A percentile compares a stretch with the other conserved stretches of the same genome.
Evolutionary conservation across 2,329 filamentous ascomycete species (phyloP).

Genomic region (Apiospora aurea): DNA sequence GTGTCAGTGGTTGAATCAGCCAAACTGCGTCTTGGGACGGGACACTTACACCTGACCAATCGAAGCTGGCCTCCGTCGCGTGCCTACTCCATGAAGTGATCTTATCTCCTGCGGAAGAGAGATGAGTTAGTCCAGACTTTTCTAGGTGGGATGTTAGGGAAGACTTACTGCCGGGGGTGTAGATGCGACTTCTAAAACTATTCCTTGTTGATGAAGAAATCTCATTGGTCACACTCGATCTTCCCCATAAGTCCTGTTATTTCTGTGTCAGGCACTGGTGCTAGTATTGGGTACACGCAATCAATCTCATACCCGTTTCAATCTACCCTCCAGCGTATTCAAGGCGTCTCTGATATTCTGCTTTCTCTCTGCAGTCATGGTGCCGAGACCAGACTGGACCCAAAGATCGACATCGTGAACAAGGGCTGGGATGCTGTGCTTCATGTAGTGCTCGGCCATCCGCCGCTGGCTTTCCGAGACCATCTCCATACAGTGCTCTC

Average conservation of each 20-base stretch:
- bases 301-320: conserved; percentile 26
- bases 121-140: neutral
- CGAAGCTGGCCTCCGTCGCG: neutral
- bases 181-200: neutral
- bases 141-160: too few relatives aligned
- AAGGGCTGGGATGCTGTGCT: conserved; percentile 49
- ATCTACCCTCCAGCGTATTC: conserved; percentile 41
- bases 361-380: conserved; percentile 46
- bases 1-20: neutral
- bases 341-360: conserved; percentile 42
- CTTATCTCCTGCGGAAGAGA: neutral
- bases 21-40: neutral
- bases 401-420: conserved; percentile 51
- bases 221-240: neutral
- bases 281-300: too few relatives aligned
- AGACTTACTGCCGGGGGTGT: neutral
- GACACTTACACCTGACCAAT: neutral
- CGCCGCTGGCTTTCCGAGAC: conserved; percentile 51
- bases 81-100: neutral
- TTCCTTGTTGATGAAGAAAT: neutral
- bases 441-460: conserved; percentile 46
- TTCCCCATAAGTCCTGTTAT: neutral
- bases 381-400: conserved; percentile 51
- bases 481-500: conserved; percentile 53
- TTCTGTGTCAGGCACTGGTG: neutral